phyloP scores from a whole-genome alignment of 352 stramenopile genomes.

The Salisapilia sapeloensis region DNA sequence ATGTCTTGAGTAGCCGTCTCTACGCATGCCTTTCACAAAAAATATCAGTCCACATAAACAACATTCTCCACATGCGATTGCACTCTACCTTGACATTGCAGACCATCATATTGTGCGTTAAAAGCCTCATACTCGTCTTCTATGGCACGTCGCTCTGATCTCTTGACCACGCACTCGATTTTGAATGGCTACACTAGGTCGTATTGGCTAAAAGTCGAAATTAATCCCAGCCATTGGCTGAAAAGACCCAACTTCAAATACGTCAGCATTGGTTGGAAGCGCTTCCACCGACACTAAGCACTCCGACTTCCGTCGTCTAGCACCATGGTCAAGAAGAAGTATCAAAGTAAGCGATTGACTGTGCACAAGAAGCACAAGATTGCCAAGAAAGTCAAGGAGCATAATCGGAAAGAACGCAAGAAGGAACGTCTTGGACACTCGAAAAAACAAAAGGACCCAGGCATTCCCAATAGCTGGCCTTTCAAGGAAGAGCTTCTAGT shows the following conservation, averaged over 20 bases:
- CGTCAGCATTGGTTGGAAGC: conserved; percentile 5
- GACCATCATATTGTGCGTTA: conserved; percentile 80
- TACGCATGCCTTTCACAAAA: conserved; percentile 28
- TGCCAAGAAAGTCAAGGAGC: conserved; percentile 82
- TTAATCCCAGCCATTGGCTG: too few species aligned
- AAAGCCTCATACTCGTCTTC: conserved; percentile 45
- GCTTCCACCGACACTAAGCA: too few species aligned
- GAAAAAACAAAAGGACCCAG: conserved; percentile 94
- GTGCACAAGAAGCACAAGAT: conserved; percentile 99
- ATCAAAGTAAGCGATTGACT: conserved; percentile 92
- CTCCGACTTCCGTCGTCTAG: too few species aligned
- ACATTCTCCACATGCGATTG: conserved; percentile 1
- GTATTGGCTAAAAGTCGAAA: neutral
- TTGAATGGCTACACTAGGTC: neutral
- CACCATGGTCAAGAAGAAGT: conserved; percentile 98
- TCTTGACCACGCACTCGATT: conserved; percentile 6
- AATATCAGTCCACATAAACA: conserved; percentile 1
- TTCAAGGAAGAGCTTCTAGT: conserved; percentile 93
- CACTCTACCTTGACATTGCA: conserved; percentile 61
- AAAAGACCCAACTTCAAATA: conserved; percentile 1
- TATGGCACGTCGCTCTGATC: too few species aligned
- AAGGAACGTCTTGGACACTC: conserved; percentile 70
- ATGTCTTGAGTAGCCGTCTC: conserved; percentile 51
- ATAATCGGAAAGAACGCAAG: conserved; percentile 91
- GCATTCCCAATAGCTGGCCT: conserved; percentile 97